phyloP scores from a whole-genome alignment of 2,329 filamentous ascomycete species.

The Calonectria honghensis region DNA sequence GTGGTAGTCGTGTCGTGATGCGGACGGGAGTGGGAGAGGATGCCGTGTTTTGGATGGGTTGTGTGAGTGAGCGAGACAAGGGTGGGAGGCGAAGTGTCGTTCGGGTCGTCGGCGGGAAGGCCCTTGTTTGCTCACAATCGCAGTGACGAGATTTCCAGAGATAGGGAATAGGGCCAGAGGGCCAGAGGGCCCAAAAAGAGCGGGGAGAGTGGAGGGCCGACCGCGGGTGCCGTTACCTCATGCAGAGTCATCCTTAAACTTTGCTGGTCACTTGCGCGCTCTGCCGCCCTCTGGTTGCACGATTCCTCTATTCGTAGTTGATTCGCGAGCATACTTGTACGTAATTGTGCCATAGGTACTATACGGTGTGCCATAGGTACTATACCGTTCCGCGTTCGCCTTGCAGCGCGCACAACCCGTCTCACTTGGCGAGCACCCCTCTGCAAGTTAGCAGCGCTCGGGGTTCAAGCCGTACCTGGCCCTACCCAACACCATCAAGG shows the following conservation, averaged over 20 bases:
- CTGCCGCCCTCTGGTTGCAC: neutral
- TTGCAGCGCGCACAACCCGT: neutral
- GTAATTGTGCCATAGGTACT: conserved; percentile 17
- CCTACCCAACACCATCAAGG: conserved; percentile 15
- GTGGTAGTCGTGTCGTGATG: conserved; percentile 1
- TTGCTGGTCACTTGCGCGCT: conserved; percentile 28
- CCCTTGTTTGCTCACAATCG: conserved; percentile 28
- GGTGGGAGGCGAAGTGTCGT: conserved; percentile 42
- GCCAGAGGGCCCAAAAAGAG: conserved; percentile 31
- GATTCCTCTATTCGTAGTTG: neutral
- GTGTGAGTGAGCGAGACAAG: conserved; percentile 25
- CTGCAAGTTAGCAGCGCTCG: conserved; percentile 1
- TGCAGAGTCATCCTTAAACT: conserved; percentile 32
- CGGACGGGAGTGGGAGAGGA: conserved; percentile 19
- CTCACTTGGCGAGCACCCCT: neutral
- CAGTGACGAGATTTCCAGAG: conserved; percentile 35
- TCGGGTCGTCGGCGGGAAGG: conserved; percentile 54
- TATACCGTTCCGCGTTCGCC: neutral
- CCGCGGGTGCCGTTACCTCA: conserved; percentile 29
- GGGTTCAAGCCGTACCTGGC: conserved; percentile 10
- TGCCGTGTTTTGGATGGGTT: conserved; percentile 32
- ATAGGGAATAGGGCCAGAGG: conserved; percentile 45
- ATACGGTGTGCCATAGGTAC: neutral
- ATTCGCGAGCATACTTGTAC: neutral
- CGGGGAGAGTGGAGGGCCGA: conserved; percentile 33